phyloP scores from a whole-genome alignment of 495 filamentous ascomycete species.

The Aspergillus biplanus region DNA sequence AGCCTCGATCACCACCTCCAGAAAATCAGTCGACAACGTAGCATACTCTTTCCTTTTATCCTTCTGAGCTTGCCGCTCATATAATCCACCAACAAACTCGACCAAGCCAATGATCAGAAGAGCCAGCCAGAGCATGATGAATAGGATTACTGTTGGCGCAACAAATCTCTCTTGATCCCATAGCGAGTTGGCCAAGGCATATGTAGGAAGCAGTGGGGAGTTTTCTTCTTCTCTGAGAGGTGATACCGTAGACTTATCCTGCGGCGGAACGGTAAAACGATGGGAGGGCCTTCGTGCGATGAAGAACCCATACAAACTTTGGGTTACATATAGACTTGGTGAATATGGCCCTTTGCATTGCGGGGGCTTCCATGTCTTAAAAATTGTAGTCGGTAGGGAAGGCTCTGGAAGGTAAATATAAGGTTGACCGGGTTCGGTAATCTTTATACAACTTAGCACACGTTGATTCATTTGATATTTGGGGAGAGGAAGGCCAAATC shows the following conservation, averaged over 20 bases:
- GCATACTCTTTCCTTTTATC: background rate
- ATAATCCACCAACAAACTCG: slow-evolving; percentile 30
- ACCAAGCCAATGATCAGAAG: slow-evolving; percentile 33
- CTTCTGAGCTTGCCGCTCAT: slow-evolving; percentile 13
- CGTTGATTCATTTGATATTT: background rate
- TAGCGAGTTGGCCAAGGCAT: background rate
- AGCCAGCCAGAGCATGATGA: slow-evolving; percentile 33
- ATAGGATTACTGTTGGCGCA: slow-evolving; percentile 27
- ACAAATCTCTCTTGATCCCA: slow-evolving; percentile 10
- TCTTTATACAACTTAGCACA: background rate
- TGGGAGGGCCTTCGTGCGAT: background rate
- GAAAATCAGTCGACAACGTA: slow-evolving; percentile 1
- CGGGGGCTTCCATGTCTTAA: background rate
- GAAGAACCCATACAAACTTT: slow-evolving; percentile 9
- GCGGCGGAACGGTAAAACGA: background rate
- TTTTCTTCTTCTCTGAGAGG: background rate
- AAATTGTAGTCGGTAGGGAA: background rate
- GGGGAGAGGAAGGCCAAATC: background rate
- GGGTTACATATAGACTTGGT: slow-evolving; percentile 17
- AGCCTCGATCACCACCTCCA: slow-evolving; percentile 19
- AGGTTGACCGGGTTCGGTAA: background rate
- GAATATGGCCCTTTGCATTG: slow-evolving; percentile 1
- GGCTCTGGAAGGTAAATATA: background rate
- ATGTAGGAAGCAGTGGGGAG: background rate
- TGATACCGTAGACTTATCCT: background rate